Evolutionary conservation across 75 land plant genomes (phyloP), one percentile per base, ranked within the genome.

Genomic region (Pseudotsuga menziesii): DNA sequence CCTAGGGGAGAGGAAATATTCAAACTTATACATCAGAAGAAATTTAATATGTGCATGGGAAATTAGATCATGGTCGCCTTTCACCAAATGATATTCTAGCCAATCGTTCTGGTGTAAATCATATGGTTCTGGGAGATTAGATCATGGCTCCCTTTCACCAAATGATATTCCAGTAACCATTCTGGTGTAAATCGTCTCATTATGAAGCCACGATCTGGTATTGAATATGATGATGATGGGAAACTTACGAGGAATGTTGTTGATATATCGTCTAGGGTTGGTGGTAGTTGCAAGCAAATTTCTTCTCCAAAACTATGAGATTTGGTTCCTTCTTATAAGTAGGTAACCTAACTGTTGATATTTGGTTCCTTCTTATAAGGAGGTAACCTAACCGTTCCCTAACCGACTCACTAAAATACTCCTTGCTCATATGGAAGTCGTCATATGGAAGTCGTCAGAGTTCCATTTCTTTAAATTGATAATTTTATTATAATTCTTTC

Each of bases 1-100:
- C n/a, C n/a, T n/a, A n/a, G n/a, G n/a, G n/a, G n/a, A n/a, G n/a
- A n/a, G n/a, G n/a, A n/a, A n/a, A n/a, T n/a, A n/a, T n/a, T n/a
- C n/a, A n/a, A n/a, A n/a, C n/a, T 44, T 48, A 44, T 41, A 14
- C 60, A 22, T 35, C 32, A n/a, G 78, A 81, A 71, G 82, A 67
- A 58, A 36, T 81, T 26, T 74, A 76, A 54, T 76, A 81, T 76
- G 78, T 78, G 41, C 82, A 74, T 59, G 78, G 78, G 29, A 57
- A 59, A 48, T 20, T 71, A 41, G 72, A 17, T 72, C 73, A 44
- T 72, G 56, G 61, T 56, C 26, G 25, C 25, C n/a, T 13, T 75
- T 75, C 56, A 15, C 41, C 76, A 73, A 20, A 23, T 72, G 17
- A 72, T 48, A n/a, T 9, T 8, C 58, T 26, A 75, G 41, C 14